phyloP scores from a whole-genome alignment of 2,329 filamentous ascomycete genomes.

The Ophiocordyceps camponoti-leonardi region DNA sequence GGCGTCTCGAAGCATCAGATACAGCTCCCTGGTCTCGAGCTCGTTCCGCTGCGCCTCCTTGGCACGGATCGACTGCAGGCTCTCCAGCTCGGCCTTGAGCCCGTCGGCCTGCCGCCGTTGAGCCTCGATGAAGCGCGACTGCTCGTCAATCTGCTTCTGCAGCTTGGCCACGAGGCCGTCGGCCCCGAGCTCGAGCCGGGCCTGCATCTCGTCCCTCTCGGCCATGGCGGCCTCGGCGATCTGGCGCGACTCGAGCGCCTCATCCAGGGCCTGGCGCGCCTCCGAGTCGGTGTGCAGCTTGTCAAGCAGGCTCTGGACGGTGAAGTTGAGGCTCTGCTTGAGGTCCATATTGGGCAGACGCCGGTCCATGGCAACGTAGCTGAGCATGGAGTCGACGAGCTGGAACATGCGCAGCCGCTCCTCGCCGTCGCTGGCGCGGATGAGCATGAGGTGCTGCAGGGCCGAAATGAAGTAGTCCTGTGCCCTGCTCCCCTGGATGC shows the following conservation, averaged over 20 bases:
- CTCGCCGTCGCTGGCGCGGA: conserved; percentile 80
- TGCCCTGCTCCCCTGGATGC: conserved; percentile 65
- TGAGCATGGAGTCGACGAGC: conserved; percentile 95
- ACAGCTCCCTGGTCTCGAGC: conserved; percentile 86
- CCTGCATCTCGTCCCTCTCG: conserved; percentile 87
- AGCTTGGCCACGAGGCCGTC: conserved; percentile 87
- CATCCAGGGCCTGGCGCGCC: conserved; percentile 79
- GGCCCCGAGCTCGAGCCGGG: conserved; percentile 75
- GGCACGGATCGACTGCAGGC: conserved; percentile 66
- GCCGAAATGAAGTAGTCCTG: conserved; percentile 94
- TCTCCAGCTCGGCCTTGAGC: conserved; percentile 77
- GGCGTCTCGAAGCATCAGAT: conserved; percentile 94
- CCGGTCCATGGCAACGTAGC: conserved; percentile 96
- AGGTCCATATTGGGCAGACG: conserved; percentile 91
- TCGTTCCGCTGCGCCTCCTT: conserved; percentile 92
- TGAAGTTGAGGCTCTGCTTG: conserved; percentile 94
- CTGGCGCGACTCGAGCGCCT: conserved; percentile 75
- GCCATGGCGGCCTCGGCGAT: conserved; percentile 92
- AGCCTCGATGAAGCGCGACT: conserved; percentile 76
- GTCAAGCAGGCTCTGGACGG: conserved; percentile 85
- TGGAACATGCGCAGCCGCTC: conserved; percentile 93
- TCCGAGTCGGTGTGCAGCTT: conserved; percentile 95
- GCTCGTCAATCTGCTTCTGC: conserved; percentile 87
- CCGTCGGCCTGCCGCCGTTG: conserved; percentile 73
- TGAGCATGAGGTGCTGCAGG: conserved; percentile 85